phyloP scores from a whole-genome alignment of 2,329 filamentous ascomycete species.

The Alternaria tenuissima region DNA sequence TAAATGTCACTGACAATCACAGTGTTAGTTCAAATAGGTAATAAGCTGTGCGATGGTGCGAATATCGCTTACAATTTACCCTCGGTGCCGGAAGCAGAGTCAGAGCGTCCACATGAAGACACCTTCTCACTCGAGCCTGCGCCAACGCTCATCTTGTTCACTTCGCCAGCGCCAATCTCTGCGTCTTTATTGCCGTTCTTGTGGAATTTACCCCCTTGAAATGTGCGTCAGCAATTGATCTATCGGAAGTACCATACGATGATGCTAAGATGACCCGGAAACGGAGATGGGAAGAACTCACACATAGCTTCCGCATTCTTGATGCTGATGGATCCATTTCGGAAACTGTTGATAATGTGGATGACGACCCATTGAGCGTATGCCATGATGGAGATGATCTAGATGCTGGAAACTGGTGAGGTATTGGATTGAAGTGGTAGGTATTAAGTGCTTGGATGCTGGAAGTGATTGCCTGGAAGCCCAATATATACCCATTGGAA shows the following conservation, averaged over 20 bases:
- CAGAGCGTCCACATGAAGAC: background rate
- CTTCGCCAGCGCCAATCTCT: background rate
- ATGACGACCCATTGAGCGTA: background rate
- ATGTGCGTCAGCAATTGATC: background rate
- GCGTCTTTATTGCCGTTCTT: background rate
- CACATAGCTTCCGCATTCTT: background rate
- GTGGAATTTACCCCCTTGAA: background rate
- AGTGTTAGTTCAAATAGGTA: background rate
- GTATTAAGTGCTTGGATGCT: background rate
- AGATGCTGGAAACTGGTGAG: background rate
- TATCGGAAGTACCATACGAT: background rate
- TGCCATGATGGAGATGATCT: background rate
- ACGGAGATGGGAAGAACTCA: rapidly evolving
- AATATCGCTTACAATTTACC: background rate
- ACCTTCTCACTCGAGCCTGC: background rate
- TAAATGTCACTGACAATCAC: background rate
- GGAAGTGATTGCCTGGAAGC: background rate
- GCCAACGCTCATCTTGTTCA: background rate
- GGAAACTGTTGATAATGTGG: background rate
- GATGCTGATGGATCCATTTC: background rate
- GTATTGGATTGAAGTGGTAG: background rate
- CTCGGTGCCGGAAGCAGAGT: background rate
- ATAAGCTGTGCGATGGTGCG: background rate
- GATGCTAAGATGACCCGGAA: background rate
- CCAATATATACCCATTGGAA: background rate